A percentile compares a stretch with the other conserved stretches of the same genome.
These are phyloP conservation scores for Fulvia fulva DNA, from an alignment of 2,329 filamentous ascomycete genomes.

Conservation along the genomic window DNA sequence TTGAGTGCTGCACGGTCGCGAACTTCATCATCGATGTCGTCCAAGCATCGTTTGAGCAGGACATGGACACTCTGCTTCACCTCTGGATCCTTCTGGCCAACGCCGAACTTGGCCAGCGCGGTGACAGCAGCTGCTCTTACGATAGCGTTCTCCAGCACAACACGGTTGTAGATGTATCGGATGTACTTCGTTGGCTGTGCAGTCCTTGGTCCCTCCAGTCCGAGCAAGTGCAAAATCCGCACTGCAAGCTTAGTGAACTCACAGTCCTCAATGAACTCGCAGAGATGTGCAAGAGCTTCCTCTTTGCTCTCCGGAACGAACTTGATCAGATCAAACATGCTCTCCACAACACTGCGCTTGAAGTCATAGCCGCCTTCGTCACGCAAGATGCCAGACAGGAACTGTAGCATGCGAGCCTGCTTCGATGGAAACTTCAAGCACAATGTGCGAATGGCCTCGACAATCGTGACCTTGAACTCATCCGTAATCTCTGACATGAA, in stretches of 20 bases:
- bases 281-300: constrained; percentile 85
- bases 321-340: constrained; percentile 98
- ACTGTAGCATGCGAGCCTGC: constrained; percentile 94
- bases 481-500: constrained; percentile 99
- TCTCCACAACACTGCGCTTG: constrained; percentile 95
- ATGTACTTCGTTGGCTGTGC: constrained; percentile 97
- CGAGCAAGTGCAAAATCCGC: constrained; percentile 87
- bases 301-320: constrained; percentile 87
- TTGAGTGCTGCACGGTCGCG: constrained; percentile 92
- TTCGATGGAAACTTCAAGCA: constrained; percentile 98
- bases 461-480: constrained; percentile 99
- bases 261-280: constrained; percentile 99
- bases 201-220: constrained; percentile 91
- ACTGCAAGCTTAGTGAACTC: constrained; percentile 98
- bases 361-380: constrained; percentile 98
- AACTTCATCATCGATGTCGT: constrained; percentile 97
- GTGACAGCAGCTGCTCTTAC: constrained; percentile 94
- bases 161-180: constrained; percentile 97
- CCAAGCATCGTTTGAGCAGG: constrained; percentile 84
- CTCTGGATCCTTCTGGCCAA: constrained; percentile 92
- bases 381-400: constrained; percentile 92
- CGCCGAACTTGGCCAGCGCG: constrained; percentile 92
- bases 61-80: constrained; percentile 95
- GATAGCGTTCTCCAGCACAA: constrained; percentile 94
- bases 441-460: constrained; percentile 92